Evolutionary conservation across 106 monocot species (phyloP).

Genomic region (Platanthera zijinensis): DNA sequence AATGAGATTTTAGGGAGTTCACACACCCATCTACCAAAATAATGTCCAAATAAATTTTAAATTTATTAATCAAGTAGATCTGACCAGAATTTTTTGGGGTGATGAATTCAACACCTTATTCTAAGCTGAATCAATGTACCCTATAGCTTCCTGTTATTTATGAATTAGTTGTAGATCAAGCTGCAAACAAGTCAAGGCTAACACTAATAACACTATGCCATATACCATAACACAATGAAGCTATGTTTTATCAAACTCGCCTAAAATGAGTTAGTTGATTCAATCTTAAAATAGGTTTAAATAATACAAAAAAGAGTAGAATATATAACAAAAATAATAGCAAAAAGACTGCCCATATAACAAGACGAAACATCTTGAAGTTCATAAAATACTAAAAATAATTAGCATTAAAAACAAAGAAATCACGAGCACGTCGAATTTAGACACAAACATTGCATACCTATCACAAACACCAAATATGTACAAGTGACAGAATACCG

Average conservation of each 20-base stretch:
- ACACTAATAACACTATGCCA: background rate
- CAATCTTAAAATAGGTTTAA: background rate
- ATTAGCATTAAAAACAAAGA: background rate
- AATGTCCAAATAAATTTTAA: background rate
- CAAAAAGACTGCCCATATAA: background rate
- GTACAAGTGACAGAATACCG: conserved; percentile 67
- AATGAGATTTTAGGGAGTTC: background rate
- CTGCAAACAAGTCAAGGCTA: background rate
- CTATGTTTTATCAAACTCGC: background rate
- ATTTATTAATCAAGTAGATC: background rate
- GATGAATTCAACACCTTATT: background rate
- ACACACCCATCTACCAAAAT: background rate
- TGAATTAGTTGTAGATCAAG: background rate
- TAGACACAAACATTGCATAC: conserved; percentile 16
- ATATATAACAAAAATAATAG: background rate
- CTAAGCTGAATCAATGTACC: background rate
- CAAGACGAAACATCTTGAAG: background rate
- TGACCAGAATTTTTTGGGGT: background rate
- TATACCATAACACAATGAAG: background rate
- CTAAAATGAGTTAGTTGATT: background rate
- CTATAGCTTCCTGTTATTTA: background rate
- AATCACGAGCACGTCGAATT: too few species aligned
- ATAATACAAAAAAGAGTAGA: background rate
- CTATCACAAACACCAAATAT: conserved; percentile 83
- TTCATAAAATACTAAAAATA: background rate